These are phyloP conservation scores for Erucastrum elatum DNA, from an alignment of 345 rosid genomes.

Conservation along the genomic window DNA sequence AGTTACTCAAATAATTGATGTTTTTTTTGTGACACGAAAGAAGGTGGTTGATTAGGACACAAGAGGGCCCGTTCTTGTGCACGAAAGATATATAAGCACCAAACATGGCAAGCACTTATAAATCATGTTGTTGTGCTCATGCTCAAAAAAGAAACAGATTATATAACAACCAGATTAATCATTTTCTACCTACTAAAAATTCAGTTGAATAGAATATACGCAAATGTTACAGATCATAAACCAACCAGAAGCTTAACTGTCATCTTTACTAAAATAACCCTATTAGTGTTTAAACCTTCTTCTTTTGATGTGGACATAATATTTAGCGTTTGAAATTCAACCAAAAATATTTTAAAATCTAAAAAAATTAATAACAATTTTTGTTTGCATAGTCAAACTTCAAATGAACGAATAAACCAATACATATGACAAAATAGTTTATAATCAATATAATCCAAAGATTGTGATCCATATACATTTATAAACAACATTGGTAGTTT, in stretches of 20 bases:
- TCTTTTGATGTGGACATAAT: not conserved
- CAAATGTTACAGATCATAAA: constrained; percentile 22
- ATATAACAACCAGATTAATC: constrained; percentile 12
- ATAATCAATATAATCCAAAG: not conserved
- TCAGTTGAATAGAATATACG: constrained; percentile 9
- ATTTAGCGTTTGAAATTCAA: not conserved
- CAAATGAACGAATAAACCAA: not conserved
- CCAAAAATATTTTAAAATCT: not conserved
- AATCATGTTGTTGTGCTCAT: constrained; percentile 33
- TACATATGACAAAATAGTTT: not conserved
- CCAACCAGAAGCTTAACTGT: constrained; percentile 21
- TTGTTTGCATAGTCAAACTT: not conserved
- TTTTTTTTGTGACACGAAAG: not conserved
- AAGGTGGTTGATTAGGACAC: constrained; percentile 22
- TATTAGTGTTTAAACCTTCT: not conserved
- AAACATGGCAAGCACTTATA: constrained; percentile 40
- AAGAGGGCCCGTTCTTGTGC: not conserved
- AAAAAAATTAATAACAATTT: not conserved
- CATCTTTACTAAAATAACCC: not conserved
- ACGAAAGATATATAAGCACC: constrained; percentile 12
- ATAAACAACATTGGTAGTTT: not conserved
- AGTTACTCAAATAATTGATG: not conserved
- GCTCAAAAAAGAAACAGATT: not conserved
- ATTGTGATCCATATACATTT: not conserved
- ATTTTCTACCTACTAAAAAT: not conserved